Evolutionary conservation across 176 grass and related monocot genomes (phyloP), one percentile per base, ranked within the genome.

Genomic region (Puya raimondii): DNA sequence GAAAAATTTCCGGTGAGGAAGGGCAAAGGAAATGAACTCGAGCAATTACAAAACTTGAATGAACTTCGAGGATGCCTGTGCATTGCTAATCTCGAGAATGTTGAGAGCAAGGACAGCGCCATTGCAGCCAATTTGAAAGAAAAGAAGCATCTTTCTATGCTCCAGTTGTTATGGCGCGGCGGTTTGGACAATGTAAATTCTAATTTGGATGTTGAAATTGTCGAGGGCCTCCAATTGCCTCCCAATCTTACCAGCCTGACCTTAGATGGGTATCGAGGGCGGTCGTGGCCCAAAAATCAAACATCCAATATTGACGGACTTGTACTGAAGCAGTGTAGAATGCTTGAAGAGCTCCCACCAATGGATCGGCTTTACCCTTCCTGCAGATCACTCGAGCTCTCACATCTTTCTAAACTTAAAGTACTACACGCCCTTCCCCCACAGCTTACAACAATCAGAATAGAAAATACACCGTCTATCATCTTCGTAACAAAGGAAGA

Each of bases 41-140:
- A 6, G 48, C 68, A 83, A 51, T 49, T 83, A 50, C 51, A 70
- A 25, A 47, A 59, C 61, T 53, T 83, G 48, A 77, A 72, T 42
- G 61, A 77, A 3, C 53, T 83, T 23, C 17, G 64, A 51, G 80
- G 80, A 76, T 2, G 12, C 14, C 42, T 83, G 48, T 20, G 10
- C 12, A 67, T 83, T 56, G 56, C 22, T 12, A 77, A 72, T 73
- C 57, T 83, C 23, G 80, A 83, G 67, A 83, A 77, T 66, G 58
- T 70, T 7, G 68, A 63, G 25, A 58, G 13, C 8, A 67, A 65
- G 47, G 74, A 21, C 12, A 51, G 72, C 10, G 74, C 74, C 26
- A 83, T 42, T 53, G 67, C 64, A 61, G 68, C 76, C 0, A 63
- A 58, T n/a, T 33, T 83, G 11, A 49, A 47, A 3, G n/a, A 69